These are phyloP conservation scores for Brassica rapa DNA, from an alignment of 345 rosid species.

Conservation along the genomic window DNA sequence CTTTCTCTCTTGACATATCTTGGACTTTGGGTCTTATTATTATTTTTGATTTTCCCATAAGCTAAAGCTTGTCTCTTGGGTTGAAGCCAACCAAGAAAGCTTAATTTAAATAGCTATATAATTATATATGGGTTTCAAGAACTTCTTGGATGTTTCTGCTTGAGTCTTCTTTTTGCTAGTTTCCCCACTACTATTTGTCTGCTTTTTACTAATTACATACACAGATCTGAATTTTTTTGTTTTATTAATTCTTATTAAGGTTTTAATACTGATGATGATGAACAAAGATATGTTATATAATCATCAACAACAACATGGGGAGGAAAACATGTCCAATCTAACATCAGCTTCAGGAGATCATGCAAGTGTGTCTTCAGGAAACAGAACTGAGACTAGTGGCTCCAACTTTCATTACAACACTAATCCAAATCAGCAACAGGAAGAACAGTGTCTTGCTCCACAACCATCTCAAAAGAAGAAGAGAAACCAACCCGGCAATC, in stretches of 20 bases:
- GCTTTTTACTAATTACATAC: background rate
- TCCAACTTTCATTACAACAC: slow-evolving; percentile 31
- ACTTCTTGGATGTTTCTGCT: slow-evolving; percentile 20
- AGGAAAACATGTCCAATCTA: slow-evolving; percentile 67
- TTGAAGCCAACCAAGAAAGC: slow-evolving; percentile 53
- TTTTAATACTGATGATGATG: slow-evolving; percentile 29
- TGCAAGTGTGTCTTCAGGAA: slow-evolving; percentile 60
- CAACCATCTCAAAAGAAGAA: slow-evolving; percentile 54
- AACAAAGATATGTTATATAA: slow-evolving; percentile 54
- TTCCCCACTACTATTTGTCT: slow-evolving; percentile 25
- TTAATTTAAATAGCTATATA: background rate
- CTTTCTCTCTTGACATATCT: slow-evolving; percentile 18
- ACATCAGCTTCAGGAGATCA: slow-evolving; percentile 70
- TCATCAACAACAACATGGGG: slow-evolving; percentile 44
- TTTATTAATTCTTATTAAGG: background rate
- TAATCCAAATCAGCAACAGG: slow-evolving; percentile 20
- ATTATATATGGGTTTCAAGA: background rate
- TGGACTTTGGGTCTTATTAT: slow-evolving; percentile 32
- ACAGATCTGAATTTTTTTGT: slow-evolving; percentile 24
- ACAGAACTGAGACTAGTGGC: slow-evolving; percentile 47
- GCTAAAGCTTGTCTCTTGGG: slow-evolving; percentile 59
- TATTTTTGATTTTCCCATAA: slow-evolving; percentile 16
- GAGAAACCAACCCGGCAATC: slow-evolving; percentile 90
- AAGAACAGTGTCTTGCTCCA: slow-evolving; percentile 48
- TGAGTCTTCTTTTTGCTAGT: slow-evolving; percentile 4